Conservation (phyloP, 1,284 basidiomycete species). For the Cronartium ribicola region DNA sequence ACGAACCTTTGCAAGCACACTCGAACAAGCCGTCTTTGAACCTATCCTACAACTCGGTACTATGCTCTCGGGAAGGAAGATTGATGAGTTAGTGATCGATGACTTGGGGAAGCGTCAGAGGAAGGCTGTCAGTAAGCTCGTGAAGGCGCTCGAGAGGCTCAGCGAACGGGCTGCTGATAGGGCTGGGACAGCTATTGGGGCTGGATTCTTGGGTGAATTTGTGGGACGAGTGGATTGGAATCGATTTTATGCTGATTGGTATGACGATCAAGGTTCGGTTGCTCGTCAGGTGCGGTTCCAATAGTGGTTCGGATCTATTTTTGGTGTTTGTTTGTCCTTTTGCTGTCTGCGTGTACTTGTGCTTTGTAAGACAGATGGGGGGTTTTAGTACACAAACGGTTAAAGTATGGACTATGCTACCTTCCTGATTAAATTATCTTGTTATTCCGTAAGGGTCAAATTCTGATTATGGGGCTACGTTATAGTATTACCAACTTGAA, state of each 20-base stretch:
- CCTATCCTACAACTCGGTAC: conserved; percentile 20
- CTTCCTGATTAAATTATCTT: no score
- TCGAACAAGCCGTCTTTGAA: conserved; percentile 21
- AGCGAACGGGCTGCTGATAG: conserved; percentile 18
- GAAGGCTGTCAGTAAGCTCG: not conserved
- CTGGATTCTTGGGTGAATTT: conserved; percentile 25
- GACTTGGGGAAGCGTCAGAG: conserved; percentile 8
- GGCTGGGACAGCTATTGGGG: not conserved
- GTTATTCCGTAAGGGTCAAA: no score
- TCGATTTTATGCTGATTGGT: conserved; percentile 12
- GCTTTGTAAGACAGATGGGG: no score
- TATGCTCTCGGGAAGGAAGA: not conserved
- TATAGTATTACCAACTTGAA: no score
- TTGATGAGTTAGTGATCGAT: conserved; percentile 2
- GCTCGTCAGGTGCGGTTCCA: no score
- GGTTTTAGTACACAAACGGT: no score
- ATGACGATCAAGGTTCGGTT: no score
- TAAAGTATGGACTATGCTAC: no score
- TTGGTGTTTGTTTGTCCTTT: no score
- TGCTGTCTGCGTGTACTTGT: no score
- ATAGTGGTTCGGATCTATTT: no score
- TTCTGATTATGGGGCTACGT: no score
- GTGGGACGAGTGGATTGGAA: conserved; percentile 32
- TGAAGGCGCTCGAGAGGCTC: conserved; percentile 20
- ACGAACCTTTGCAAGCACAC: not conserved